A percentile compares a stretch with the other conserved stretches of the same genome.
phyloP scores from a whole-genome alignment of 805 yeast species.

The Wickerhamomyces hampshirensis region DNA sequence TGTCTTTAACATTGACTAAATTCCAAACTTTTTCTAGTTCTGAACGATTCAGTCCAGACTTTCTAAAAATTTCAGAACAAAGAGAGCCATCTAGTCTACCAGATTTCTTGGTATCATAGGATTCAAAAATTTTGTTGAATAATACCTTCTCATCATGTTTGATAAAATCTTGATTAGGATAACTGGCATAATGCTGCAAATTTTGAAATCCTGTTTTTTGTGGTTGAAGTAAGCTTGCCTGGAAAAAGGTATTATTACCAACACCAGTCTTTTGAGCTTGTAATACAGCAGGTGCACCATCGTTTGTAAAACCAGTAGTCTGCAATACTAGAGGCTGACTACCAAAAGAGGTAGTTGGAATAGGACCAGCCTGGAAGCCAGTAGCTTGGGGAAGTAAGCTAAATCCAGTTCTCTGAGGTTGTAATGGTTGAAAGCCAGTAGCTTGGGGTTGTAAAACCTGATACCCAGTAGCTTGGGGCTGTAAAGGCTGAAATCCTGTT shows the following conservation, averaged over 20 bases:
- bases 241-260: constrained; percentile 36
- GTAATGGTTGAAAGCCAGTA: constrained; percentile 26
- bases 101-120: constrained; percentile 68
- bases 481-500: constrained; percentile 30
- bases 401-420: constrained; percentile 36
- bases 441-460: constrained; percentile 36
- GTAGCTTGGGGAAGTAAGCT: constrained; percentile 26
- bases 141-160: constrained; percentile 82
- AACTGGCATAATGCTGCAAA: constrained; percentile 25
- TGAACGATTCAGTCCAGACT: constrained; percentile 80
- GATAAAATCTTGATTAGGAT: constrained; percentile 54
- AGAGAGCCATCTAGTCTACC: constrained; percentile 77
- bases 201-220: constrained; percentile 27
- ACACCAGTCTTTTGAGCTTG: constrained; percentile 65
- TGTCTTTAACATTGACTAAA: constrained; percentile 74
- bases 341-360: constrained; percentile 1
- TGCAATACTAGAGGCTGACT: constrained; percentile 22
- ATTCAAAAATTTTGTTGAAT: constrained; percentile 81
- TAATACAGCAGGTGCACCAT: constrained; percentile 30
- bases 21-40: constrained; percentile 93
- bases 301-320: constrained; percentile 26
- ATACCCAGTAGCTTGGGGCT: constrained; percentile 24
- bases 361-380: constrained; percentile 20
- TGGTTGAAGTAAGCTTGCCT: constrained; percentile 28
- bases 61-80: constrained; percentile 83